Base-by-base conservation (phyloP, 495 filamentous ascomycete species). In the Hypoxylon crocopeplum region DNA sequence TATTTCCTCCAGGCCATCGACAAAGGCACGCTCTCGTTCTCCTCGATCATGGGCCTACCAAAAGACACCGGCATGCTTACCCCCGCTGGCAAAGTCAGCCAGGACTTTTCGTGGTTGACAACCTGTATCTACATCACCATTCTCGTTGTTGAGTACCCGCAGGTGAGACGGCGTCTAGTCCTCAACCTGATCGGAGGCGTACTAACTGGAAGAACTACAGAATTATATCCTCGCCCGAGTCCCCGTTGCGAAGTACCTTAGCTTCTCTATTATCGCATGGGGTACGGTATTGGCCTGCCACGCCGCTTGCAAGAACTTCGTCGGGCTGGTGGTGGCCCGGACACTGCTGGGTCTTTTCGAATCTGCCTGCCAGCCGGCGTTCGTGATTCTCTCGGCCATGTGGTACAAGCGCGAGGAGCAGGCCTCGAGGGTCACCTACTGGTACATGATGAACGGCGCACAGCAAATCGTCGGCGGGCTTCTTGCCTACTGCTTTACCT, bases 1-100 rank as follows among this genome's bases (percentile, higher is more conserved):
- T 90, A 90, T 68, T 90, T 90, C 62, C 69, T 89, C 2, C 88
- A 90, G 47, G 85, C 87, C n/a, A 76, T 90, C 24, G 86, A 88
- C 60, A 89, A 90, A 71, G 86, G 86, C 7, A 88, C 85, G 1
- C 67, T 90, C 75, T 84, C 82, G 2, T 89, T 88, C 64, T 79
- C 86, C 3, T 85, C 86, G 13, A 87, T 88, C 42, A 89, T 90
- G 87, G 84, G 84, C 2, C 81, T 90, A 27, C 72, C 75, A 1
- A 66, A 73, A 7, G 84, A 90, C 62, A 79, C 81, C 0, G 58
- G 73, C 22, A 69, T 88, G 33, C 51, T 74, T 5, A 84, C 79
- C 1, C 83, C 86, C 29, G 57, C 76, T 7, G 75, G 78, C 8
- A 50, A 48, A 20, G 67, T 67, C 17, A 57, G 63, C 64, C 68